Percentiles rank a stretch among this genome's conserved stretches.
These are phyloP conservation scores for Medicago lupulina DNA, from an alignment of 306 rosid genomes.

Conservation along the genomic window DNA sequence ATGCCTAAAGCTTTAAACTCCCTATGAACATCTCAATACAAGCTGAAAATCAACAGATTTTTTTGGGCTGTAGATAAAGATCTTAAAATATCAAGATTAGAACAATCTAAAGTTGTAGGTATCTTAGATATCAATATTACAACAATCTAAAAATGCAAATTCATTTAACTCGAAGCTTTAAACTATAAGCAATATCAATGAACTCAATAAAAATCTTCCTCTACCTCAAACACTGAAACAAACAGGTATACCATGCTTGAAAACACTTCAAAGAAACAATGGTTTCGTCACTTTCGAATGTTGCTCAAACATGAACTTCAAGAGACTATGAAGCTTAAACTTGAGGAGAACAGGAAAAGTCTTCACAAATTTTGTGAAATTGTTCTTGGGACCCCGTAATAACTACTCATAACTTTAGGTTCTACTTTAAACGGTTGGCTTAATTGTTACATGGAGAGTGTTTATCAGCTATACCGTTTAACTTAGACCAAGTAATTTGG, in stretches of 20 bases:
- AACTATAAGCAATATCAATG: background rate
- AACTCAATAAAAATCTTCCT: background rate
- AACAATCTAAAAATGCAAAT: background rate
- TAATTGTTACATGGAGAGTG: background rate
- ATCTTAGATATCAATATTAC: constrained; percentile 43
- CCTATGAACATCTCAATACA: constrained; percentile 74
- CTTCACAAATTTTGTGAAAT: background rate
- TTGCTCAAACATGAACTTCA: background rate
- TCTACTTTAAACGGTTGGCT: background rate
- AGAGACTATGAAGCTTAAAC: background rate
- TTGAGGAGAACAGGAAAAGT: background rate
- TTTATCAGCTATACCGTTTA: background rate
- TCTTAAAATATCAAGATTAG: constrained; percentile 42
- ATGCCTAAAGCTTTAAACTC: constrained; percentile 65
- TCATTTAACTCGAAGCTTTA: background rate
- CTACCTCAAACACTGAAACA: background rate
- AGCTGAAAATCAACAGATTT: constrained; percentile 66
- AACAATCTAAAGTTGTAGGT: background rate
- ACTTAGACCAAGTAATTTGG: background rate
- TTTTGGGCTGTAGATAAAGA: constrained; percentile 80
- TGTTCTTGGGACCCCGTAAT: background rate
- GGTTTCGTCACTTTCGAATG: background rate
- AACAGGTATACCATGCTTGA: background rate
- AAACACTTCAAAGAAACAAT: background rate
- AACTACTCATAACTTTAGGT: background rate